Percentiles rank a stretch among this genome's conserved stretches.
These are phyloP conservation scores for Exophiala xenobiotica DNA, from an alignment of 2,329 filamentous ascomycete genomes.

Conservation along the genomic window DNA sequence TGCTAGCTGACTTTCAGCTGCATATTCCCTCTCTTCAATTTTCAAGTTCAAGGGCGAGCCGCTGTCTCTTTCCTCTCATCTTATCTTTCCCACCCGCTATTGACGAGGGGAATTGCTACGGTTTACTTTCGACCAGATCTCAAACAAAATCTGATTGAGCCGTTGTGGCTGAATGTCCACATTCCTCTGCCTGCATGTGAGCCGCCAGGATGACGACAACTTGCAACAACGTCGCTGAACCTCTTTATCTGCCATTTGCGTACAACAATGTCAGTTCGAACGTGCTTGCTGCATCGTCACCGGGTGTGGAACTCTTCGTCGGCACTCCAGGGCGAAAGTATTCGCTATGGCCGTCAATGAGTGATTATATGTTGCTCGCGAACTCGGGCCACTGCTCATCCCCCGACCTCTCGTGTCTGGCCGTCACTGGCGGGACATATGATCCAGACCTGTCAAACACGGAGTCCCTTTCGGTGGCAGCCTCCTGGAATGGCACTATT, in stretches of 20 bases:
- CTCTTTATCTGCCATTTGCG: not conserved
- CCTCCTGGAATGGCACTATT: constrained; percentile 1
- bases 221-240: not conserved
- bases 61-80: no score
- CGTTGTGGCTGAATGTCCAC: no score
- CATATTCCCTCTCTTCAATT: no score
- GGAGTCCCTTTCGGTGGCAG: not conserved
- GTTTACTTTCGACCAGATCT: no score
- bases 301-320: constrained; percentile 3
- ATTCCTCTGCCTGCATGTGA: not conserved
- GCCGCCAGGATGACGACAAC: not conserved
- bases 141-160: no score
- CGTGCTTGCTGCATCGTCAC: constrained; percentile 1
- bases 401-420: not conserved
- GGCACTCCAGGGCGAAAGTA: constrained; percentile 2
- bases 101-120: no score
- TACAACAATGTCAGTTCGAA: not conserved
- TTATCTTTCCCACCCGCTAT: no score
- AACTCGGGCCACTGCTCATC: not conserved
- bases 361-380: not conserved
- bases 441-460: not conserved
- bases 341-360: not conserved
- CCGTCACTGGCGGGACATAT: constrained; percentile 1
- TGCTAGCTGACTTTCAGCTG: no score
- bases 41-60: no score